Base-by-base conservation (phyloP, 176 grass and related monocot species). In the Dactylis glomerata region DNA sequence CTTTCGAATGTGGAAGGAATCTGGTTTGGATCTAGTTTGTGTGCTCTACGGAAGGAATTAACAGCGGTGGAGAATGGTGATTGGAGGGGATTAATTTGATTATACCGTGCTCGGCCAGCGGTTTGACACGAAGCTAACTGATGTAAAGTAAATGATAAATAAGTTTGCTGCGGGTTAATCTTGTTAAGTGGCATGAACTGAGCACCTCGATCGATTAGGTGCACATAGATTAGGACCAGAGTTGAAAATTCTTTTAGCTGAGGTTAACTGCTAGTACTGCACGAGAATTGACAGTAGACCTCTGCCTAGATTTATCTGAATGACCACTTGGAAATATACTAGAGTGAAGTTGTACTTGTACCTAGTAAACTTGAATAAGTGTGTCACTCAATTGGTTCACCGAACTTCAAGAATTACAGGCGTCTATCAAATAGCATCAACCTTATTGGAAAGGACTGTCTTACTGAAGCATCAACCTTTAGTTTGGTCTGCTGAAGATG, bases 111-210 rank as follows among this genome's bases (percentile, higher is more conserved):
- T 0, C 46, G 8, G 10, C 76, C 5, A 71, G 34, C 66, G 19
- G 68, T 10, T 83, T 31, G 52, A 14, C 51, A 83, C 32, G 81
- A 73, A 73, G 19, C 52, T n/a, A 58, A 55, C 50, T 23, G 78
- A 46, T 46, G 44, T 46, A 36, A 5, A 36, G 5, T 33, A 56
- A 37, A 38, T 37, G n/a, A 1, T 1, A 33, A n/a, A 52, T 1
- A 12, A 75, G 33, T 75, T 75, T 33, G 72, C 9, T 20, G 28
- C 8, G 9, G 46, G 46, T 33, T 78, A 78, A 6, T 58, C 26
- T 59, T 38, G 11, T 77, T 57, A 38, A 38, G 50, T 56, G 74
- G 74, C 74, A 56, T 56, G 50, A 56, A 77, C 50, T 56, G 50
- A 37, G 50, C 74, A 56, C 50, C 49, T 76, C 70, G 26, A 31